Conservation (phyloP, 2,329 filamentous ascomycete genomes). For the Sporothrix brasiliensis region DNA sequence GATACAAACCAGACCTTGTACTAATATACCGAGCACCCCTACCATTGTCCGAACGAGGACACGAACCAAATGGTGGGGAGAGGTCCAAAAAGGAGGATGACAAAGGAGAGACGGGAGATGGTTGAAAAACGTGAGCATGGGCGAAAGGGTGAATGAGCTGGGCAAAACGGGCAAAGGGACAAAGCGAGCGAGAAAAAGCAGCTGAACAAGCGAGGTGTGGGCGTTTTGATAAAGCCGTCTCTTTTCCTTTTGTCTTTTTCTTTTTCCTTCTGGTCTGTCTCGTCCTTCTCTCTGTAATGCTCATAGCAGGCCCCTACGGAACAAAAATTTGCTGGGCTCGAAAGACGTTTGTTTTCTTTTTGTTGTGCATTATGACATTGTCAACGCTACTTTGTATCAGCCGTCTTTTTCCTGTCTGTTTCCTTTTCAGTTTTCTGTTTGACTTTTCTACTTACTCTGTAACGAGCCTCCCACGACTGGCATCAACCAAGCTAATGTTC, state of each 20-base stretch:
- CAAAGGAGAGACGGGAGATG: neutral
- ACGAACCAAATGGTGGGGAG: neutral
- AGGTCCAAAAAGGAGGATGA: slow-evolving; percentile 1
- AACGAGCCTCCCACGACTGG: slow-evolving; percentile 10
- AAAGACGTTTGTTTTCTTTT: slow-evolving; percentile 5
- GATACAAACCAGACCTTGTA: slow-evolving; percentile 20
- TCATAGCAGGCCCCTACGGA: neutral
- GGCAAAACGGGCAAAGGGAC: neutral
- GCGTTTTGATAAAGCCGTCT: neutral
- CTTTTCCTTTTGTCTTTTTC: neutral
- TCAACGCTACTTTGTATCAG: neutral
- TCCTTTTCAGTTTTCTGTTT: too few relatives aligned
- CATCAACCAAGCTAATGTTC: slow-evolving; percentile 9
- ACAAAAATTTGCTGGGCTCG: slow-evolving; percentile 14
- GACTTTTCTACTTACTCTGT: neutral
- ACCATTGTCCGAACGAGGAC: neutral
- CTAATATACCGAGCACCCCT: neutral
- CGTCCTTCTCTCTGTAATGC: neutral
- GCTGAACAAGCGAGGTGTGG: neutral
- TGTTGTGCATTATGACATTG: neutral
- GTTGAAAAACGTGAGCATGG: too few relatives aligned
- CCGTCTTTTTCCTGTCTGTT: neutral
- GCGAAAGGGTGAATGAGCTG: too few relatives aligned
- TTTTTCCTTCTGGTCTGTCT: neutral
- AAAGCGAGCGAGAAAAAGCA: neutral